Evolutionary conservation across 179 eudicot genomes (phyloP), one percentile per base, ranked within the genome.

Genomic region (Spergularia azorica): DNA sequence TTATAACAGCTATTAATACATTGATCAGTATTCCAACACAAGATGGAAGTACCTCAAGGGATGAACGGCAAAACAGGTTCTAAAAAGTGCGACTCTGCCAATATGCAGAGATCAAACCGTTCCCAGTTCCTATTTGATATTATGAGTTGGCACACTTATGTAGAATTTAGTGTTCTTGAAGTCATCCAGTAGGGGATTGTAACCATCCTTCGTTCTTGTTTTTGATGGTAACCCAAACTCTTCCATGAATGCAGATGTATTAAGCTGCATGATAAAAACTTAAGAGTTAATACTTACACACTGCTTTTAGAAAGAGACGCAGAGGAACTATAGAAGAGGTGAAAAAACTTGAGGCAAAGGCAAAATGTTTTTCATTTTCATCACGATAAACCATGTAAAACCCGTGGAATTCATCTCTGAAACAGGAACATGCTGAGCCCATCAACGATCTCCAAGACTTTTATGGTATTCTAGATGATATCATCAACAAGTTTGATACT

Each of bases 171-270:
- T 95, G 77, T 95, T 95, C 89, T 91, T 95, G 88, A 95, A 95
- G 87, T 95, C 99, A 43, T 95, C 97, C 74, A 95, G 77, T 82
- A 95, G 87, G 36, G 97, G 99, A 75, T 95, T 93, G 86, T 95
- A 95, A 67, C 99, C 99, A 74, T 93, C 99, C 85, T 90, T 91
- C 79, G 99, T 95, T 89, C 88, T 91, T 60, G 99, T 95, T 84
- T 84, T 93, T 32, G 91, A 68, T 39, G 99, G 97, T 66, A 91
- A 86, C 72, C 99, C 99, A 60, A 95, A 95, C 77, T 95, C 95
- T 71, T 89, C 97, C 97, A 95, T 93, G 86, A 95, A 93, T 69
- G 92, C 88, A 59, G 95, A 88, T 56, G 97, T 91, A 76, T 95
- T 95, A 55, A 95, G 97, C 99, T 95, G 83, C 83, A 79, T 9